Evolutionary conservation across 169 alveolate genomes (phyloP), one percentile per base, ranked within the genome.

Genomic region (Plasmodium berghei): DNA sequence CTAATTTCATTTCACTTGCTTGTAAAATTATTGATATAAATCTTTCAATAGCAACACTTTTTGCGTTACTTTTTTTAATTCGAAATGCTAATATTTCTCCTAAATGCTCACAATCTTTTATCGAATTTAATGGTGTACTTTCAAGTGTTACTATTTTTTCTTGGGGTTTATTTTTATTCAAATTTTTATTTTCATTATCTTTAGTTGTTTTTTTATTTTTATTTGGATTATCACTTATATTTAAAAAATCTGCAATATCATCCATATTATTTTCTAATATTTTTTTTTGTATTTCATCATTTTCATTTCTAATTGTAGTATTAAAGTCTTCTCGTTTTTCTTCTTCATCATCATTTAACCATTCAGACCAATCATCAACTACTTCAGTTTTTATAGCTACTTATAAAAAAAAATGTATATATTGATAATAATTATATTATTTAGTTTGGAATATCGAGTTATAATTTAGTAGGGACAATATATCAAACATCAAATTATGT

Each of bases 31-130:
- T 75, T 28, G 89, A 75, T 28, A 75, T 16, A 10, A 75, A 69
- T 22, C 89, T 75, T 75, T 75, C 89, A 9, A 75, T 46, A 5
- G 89, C 75, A 24, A 75, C 89, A 75, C 89, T 75, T 46, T 75
- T 75, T 4, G 89, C 89, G 24, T 49, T 75, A 62, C 89, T 46
- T 9, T 75, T 69, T 28, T 66, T 22, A 63, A 75, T 75, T 26
- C 89, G 48, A 12, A 22, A 10, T 62, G 89, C 74, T 56, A 75
- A 75, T 20, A 75, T 75, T 63, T 75, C 89, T 24, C 89, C 89
- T 12, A 75, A 22, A 1, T 73, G 46, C 49, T 75, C 89, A 75
- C 89, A 75, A 16, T 75, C 89, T 67, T 75, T 75, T 61, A 75
- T 62, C 0, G 77, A 63, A 22, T 75, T 75, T 18, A 75, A 67